phyloP scores from a whole-genome alignment of 1,139 yeast species.

The Lodderomyces orthopsilosis region DNA sequence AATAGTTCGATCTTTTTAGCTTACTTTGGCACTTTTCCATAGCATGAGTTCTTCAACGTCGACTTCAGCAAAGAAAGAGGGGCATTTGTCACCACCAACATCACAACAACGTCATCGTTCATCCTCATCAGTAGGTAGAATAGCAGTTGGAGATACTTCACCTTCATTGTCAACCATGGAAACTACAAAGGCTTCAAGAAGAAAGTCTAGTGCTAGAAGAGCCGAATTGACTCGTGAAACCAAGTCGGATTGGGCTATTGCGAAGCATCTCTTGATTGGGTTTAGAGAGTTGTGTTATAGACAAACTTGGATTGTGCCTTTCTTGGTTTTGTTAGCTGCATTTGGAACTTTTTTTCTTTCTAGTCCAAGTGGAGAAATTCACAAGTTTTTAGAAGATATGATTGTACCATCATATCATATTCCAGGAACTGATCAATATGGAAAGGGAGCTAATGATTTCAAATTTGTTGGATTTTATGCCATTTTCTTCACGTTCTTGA shows the following conservation, averaged over 20 bases:
- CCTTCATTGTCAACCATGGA: slow-evolving; percentile 51
- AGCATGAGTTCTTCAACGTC: slow-evolving; percentile 8
- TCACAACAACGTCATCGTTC: slow-evolving; percentile 30
- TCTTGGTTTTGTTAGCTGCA: slow-evolving; percentile 42
- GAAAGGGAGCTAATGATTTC: slow-evolving; percentile 83
- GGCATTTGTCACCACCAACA: slow-evolving; percentile 1
- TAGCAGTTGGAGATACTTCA: slow-evolving; percentile 55
- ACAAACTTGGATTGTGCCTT: slow-evolving; percentile 79
- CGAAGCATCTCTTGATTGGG: slow-evolving; percentile 50
- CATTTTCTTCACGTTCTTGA: slow-evolving; percentile 80
- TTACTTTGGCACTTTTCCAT: too few relatives aligned
- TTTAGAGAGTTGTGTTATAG: slow-evolving; percentile 62
- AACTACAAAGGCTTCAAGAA: slow-evolving; percentile 32
- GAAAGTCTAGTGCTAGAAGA: slow-evolving; percentile 33
- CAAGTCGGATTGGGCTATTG: slow-evolving; percentile 40
- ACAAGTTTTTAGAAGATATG: slow-evolving; percentile 59
- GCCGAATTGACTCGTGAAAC: slow-evolving; percentile 27
- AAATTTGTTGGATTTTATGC: slow-evolving; percentile 77
- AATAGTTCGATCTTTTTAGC: too few relatives aligned
- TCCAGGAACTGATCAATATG: slow-evolving; percentile 60
- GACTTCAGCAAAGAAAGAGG: not conserved
- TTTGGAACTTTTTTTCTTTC: slow-evolving; percentile 42
- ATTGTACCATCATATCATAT: slow-evolving; percentile 68
- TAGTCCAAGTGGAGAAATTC: slow-evolving; percentile 54
- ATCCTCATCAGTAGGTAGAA: slow-evolving; percentile 57